A percentile compares a stretch with the other conserved stretches of the same genome.
phyloP scores from a whole-genome alignment of 2,329 filamentous ascomycete species.

The Pseudogymnoascus sp. region DNA sequence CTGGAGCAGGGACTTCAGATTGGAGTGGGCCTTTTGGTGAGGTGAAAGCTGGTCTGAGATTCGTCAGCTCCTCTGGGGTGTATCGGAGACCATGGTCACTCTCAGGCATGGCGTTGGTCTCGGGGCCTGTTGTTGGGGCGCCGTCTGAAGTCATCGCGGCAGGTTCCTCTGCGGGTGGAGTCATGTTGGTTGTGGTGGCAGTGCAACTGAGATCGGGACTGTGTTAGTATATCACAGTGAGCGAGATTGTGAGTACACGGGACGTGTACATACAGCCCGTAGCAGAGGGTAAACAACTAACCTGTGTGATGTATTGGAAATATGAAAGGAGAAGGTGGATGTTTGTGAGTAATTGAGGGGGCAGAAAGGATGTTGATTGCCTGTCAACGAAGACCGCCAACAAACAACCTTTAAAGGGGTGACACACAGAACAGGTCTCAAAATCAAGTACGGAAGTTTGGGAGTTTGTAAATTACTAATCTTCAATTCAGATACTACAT shows the following conservation, averaged over 20 bases:
- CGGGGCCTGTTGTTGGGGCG: neutral
- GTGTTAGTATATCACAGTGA: neutral
- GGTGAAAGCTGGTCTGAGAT: conserved; percentile 1
- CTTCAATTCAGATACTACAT: neutral
- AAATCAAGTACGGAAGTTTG: neutral
- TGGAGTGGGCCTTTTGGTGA: neutral
- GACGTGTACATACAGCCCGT: neutral
- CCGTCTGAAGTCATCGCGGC: neutral
- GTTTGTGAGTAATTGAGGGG: neutral
- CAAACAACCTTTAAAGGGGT: neutral
- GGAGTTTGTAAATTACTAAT: neutral
- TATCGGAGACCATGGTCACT: conserved; percentile 13
- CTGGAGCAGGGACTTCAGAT: neutral
- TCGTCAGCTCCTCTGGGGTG: conserved; percentile 18
- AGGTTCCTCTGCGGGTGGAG: neutral
- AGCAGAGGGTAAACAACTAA: neutral
- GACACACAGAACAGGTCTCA: neutral
- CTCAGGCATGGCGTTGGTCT: neutral
- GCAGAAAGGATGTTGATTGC: neutral
- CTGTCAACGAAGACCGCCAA: neutral
- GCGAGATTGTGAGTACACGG: neutral
- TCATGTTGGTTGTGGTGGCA: neutral
- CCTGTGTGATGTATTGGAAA: neutral
- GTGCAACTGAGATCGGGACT: neutral
- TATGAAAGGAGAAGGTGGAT: neutral